Percentiles rank a stretch among this genome's conserved stretches.
phyloP scores from a whole-genome alignment of 2,329 filamentous ascomycete genomes.

The Cryphonectria radicalis region DNA sequence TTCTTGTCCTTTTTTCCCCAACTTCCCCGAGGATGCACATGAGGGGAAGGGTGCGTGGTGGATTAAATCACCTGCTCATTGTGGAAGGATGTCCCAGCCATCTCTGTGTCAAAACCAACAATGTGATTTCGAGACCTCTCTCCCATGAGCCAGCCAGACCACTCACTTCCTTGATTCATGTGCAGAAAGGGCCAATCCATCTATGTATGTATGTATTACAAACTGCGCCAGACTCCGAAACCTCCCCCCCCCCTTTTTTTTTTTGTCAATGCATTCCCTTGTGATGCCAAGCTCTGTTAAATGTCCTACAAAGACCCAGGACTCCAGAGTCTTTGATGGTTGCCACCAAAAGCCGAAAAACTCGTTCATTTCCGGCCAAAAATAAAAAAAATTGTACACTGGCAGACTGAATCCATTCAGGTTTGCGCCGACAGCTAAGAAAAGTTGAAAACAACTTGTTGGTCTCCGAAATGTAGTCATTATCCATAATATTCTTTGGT shows the following conservation, averaged over 20 bases:
- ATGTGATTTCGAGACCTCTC: neutral
- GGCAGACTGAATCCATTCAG: neutral
- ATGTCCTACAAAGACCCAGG: neutral
- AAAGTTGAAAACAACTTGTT: neutral
- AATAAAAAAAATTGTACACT: neutral
- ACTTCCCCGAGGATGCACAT: neutral
- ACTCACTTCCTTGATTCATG: neutral
- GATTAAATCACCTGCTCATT: neutral
- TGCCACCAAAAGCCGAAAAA: neutral
- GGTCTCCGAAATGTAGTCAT: neutral
- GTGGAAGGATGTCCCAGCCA: neutral
- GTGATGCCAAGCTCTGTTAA: neutral
- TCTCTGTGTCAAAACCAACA: neutral
- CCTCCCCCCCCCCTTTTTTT: no score
- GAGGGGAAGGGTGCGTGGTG: neutral
- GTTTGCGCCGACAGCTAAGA: neutral
- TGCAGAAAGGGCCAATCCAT: neutral
- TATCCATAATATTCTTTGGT: neutral
- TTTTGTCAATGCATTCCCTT: neutral
- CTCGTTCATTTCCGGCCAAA: neutral
- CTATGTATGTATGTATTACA: neutral
- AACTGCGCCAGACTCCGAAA: neutral
- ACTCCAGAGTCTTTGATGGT: neutral
- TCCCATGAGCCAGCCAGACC: neutral
- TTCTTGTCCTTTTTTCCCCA: neutral